Conservation (phyloP, 2,329 filamentous ascomycete genomes). For the Periconia digitata region DNA sequence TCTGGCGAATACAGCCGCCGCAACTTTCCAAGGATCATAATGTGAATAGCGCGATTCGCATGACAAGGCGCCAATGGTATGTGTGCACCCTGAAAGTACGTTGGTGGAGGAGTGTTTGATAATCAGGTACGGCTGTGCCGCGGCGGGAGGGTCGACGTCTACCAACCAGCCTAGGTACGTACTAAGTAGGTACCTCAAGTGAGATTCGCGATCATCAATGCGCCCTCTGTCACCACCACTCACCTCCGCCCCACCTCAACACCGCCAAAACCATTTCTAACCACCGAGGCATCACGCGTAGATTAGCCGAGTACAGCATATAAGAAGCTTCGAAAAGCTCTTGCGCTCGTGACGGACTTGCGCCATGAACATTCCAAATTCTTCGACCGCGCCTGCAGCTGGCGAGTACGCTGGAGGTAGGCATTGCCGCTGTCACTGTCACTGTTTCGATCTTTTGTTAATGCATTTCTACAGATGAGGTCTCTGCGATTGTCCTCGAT, state of each 20-base stretch:
- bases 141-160: slow-evolving; percentile 9
- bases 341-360: slow-evolving; percentile 13
- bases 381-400: slow-evolving; percentile 42
- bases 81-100: not conserved
- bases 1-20: slow-evolving; percentile 64
- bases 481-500: slow-evolving; percentile 94
- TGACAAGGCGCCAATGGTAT: slow-evolving; percentile 2
- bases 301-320: slow-evolving; percentile 9
- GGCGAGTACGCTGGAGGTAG: slow-evolving; percentile 52
- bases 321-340: slow-evolving; percentile 3
- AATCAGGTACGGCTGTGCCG: not conserved
- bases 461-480: slow-evolving; percentile 69
- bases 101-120: not conserved
- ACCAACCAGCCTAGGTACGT: not conserved
- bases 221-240: slow-evolving; percentile 25
- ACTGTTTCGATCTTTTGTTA: slow-evolving; percentile 9
- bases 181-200: slow-evolving; percentile 19
- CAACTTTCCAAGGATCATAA: slow-evolving; percentile 49
- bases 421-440: slow-evolving; percentile 8
- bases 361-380: slow-evolving; percentile 41
- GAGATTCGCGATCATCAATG: slow-evolving; percentile 23
- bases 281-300: slow-evolving; percentile 25
- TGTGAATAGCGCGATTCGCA: slow-evolving; percentile 23
- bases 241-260: slow-evolving; percentile 21
- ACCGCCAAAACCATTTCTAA: slow-evolving; percentile 7